Base-by-base conservation (phyloP, 1,284 basidiomycete species). In the Trichosporon coremiiforme region DNA sequence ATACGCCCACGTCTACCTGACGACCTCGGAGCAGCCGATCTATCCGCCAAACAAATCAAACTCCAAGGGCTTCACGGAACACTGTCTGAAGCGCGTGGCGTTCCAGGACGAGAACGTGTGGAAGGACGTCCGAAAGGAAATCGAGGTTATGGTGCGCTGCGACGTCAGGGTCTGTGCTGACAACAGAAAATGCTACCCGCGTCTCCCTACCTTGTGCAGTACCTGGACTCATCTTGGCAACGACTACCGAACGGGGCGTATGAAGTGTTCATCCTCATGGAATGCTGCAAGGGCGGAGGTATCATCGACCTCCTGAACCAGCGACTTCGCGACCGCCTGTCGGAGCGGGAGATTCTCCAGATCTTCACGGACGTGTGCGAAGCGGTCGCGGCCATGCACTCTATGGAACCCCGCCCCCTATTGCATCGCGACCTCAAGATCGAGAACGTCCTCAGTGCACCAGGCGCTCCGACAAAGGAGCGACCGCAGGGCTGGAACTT, bases 231-330 rank as follows among this genome's bases (percentile, higher is more conserved):
- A n/a, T 90, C 93, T 65, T 94, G 93, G 87, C 90, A 93, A 74
- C 88, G 89, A 71, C 87, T 93, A 79, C 85, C 91, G 2, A 91
- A 90, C 78, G 93, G 93, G 62, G 87, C 88, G 62, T 95, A 92
- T 81, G 97, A 99, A 83, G 95, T 99, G 63, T 98, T 98, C 83
- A 99, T 99, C 80, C 87, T 99, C 71, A 99, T 99, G 97, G 97
- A 99, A 83, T 98, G 91, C 83, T 98, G 95, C 81, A 78, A 88
- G 9, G 90, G 88, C 60, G 97, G 97, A 31, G 97, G 97, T 50
- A 97, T 99, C 77, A 98, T 99, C 83, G 97, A 99, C 84, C 93
- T 99, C 89, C 93, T 99, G 91, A 99, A 99, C 84, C 90, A 95
- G 75, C 89, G 96, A 65, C 87, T 99, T 50, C 89, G 95, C 66